Evolutionary conservation across 164 flowering plant species (phyloP), one percentile per base, ranked within the genome.

Genomic region (Vitis rupestris): DNA sequence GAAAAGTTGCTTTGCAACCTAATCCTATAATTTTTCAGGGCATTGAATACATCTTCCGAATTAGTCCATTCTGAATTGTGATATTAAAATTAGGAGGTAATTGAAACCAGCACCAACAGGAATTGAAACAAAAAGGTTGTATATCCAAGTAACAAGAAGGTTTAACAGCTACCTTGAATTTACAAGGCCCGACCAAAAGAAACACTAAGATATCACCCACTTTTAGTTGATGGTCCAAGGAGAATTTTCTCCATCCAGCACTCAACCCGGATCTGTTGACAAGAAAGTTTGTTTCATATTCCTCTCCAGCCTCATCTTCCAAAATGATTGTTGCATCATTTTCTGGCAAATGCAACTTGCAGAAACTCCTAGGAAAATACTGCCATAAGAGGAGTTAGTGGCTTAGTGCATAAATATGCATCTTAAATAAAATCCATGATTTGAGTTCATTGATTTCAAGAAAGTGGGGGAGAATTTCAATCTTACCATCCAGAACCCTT

Each of bases 201-300:
- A 86, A 86, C 37, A 84, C 73, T 13, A 81, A 44, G 30, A 71
- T 78, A 71, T 86, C 90, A 10, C 83, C 85, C 49, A 75, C 79
- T 0, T 56, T 17, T 62, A 86, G 13, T 16, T 82, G 55, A 37
- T 86, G 82, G 0, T 67, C 72, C 10, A 67, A 62, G 2, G 84
- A 78, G 29, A 86, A 86, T 9, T 79, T 79, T 68, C 80, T 78
- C 90, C 88, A 86, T 14, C 90, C 90, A 61, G 72, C 90, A 72
- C 88, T 82, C 50, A 86, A 50, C 14, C 82, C 82, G 15, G 67
- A 65, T 71, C 77, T 76, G 2, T 54, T 69, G 5, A 59, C 55
- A 9, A 84, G 76, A 67, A 76, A 86, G 9, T 70, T 80, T 9
- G 81, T 64, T 63, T 65, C 55, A 19, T 44, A 74, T 27, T 74